These are phyloP conservation scores for Noccaea caerulescens DNA, from an alignment of 345 rosid genomes.

Conservation along the genomic window DNA sequence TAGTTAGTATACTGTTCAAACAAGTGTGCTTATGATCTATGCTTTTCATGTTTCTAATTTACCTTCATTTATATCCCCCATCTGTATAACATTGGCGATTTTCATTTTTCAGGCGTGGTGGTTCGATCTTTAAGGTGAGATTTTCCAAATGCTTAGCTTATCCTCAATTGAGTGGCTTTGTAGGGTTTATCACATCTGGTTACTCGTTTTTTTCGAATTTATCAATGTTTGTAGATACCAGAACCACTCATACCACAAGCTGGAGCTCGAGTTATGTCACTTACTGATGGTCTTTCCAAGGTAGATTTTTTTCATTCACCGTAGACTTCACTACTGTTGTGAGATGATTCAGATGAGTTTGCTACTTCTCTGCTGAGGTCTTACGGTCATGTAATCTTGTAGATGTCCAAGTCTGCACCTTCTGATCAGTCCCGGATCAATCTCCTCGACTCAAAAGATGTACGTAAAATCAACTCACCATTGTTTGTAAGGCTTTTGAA, in stretches of 20 bases:
- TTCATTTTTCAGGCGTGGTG: conserved; percentile 65
- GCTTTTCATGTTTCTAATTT: not conserved
- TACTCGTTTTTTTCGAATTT: conserved; percentile 20
- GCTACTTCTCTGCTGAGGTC: conserved; percentile 4
- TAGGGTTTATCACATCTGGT: conserved; percentile 17
- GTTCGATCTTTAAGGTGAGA: conserved; percentile 78
- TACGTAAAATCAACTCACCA: conserved; percentile 49
- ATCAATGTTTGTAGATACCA: conserved; percentile 62
- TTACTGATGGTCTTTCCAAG: conserved; percentile 92
- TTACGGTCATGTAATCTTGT: conserved; percentile 41
- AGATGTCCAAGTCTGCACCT: conserved; percentile 98
- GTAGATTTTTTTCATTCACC: conserved; percentile 38
- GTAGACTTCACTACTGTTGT: not conserved
- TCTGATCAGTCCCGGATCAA: conserved; percentile 93
- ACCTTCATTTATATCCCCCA: not conserved
- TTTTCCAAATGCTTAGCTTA: conserved; percentile 34
- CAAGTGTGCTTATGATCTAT: conserved; percentile 23
- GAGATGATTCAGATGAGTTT: not conserved
- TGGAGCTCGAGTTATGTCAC: conserved; percentile 93
- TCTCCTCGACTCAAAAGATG: conserved; percentile 94
- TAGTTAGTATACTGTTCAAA: conserved; percentile 2
- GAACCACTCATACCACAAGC: conserved; percentile 85
- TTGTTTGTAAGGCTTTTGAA: conserved; percentile 5
- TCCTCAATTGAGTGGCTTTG: conserved; percentile 35
- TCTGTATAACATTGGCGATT: conserved; percentile 28